Base-by-base conservation (phyloP, 192 early-diverging fungal genomes). In the Coemansia sp. region DNA sequence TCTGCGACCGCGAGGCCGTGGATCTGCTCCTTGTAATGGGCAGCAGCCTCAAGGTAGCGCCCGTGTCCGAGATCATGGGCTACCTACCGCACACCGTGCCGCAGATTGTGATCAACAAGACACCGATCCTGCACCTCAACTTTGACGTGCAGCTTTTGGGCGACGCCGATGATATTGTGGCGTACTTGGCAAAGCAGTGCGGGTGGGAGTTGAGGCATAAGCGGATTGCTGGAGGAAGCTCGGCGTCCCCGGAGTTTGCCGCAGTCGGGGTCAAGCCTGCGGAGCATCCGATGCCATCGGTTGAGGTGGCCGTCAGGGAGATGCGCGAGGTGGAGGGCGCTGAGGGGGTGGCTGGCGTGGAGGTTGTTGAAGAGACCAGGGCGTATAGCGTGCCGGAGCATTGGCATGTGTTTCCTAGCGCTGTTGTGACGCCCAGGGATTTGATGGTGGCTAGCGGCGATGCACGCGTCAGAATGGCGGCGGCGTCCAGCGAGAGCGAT, bases 21-120 rank as follows among this genome's bases (percentile, higher is more conserved):
- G 94, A 98, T 73, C 63, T 99, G 37, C 62, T 99, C 12, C 83
- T 99, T 25, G 95, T 99, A 10, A 97, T 99, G 77, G 97, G 97
- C 19, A 92, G 90, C 27, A 92, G 88, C n/a, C 77, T 99, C 15
- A 93, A 94, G 67, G 95, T 99, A 4, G 88, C 92, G 4, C 97
- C 97, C 3, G 94, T 99, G 2, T 89, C 90, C 5, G 88, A 90
- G 33, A 92, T 97, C 23, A 92, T 92, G 86, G 78, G 87, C 43
- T 83, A 86, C 30, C 83, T 96, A 30, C 93, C 93, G 13, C 85
- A 85, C 38, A 55, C 68, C 13, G 87, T 96, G 2, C 94, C 94
- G 0, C 93, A 94, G 55, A 86, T 98, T 12, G 72, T 98, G 11
- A 94, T 98, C 67, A 98, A 98, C 80, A 81, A 86, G 58, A 93